phyloP scores from a whole-genome alignment of 78 protist genomes.

The Polysphondylium violaceum region DNA sequence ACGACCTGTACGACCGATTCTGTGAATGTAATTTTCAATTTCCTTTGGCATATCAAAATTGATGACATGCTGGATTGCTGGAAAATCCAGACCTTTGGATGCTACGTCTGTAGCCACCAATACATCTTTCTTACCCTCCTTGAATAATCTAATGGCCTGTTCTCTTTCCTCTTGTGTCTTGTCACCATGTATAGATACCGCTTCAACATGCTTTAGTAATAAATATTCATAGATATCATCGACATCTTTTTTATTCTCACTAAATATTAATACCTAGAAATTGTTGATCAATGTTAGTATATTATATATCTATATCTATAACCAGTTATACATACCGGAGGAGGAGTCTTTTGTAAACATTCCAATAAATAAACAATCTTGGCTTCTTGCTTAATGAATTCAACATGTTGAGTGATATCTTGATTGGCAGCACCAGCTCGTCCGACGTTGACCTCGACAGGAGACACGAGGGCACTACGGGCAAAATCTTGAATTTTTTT shows the following conservation, averaged over 20 bases:
- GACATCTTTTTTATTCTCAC: conserved; percentile 96
- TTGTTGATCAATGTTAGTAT: not conserved
- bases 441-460: conserved; percentile 95
- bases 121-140: conserved; percentile 88
- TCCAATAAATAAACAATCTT: conserved; percentile 95
- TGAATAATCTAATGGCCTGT: conserved; percentile 91
- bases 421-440: conserved; percentile 97
- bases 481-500: conserved; percentile 90
- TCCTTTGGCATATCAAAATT: conserved; percentile 96
- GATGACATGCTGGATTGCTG: conserved; percentile 96
- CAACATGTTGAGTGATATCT: conserved; percentile 96
- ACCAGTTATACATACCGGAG: conserved; percentile 89
- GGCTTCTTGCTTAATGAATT: conserved; percentile 93
- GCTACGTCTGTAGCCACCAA: conserved; percentile 97
- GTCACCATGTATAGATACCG: conserved; percentile 92
- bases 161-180: conserved; percentile 97
- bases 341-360: conserved; percentile 98
- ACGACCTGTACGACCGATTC: conserved; percentile 98
- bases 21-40: conserved; percentile 95
- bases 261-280: conserved; percentile 89
- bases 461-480: conserved; percentile 88
- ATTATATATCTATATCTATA: not conserved
- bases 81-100: conserved; percentile 95
- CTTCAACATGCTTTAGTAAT: conserved; percentile 89
- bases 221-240: conserved; percentile 98